phyloP scores from a whole-genome alignment of 2,329 filamentous ascomycete species.

The Penicillium oxalicum region DNA sequence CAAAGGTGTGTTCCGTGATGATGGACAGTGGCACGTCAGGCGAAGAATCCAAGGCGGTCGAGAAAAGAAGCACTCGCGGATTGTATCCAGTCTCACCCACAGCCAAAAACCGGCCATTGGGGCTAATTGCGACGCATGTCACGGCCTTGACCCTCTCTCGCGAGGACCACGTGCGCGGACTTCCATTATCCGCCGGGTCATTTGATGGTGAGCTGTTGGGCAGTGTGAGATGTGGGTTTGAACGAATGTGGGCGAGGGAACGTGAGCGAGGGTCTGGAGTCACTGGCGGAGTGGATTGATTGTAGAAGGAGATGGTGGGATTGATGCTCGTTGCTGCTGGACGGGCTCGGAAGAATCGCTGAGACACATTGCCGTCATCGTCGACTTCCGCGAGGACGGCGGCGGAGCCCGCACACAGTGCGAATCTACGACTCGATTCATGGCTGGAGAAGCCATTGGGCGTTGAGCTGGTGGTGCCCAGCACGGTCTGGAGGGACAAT shows the following conservation, averaged over 20 bases:
- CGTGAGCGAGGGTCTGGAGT: conserved; percentile 53
- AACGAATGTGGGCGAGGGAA: conserved; percentile 51
- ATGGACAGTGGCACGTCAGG: conserved; percentile 77
- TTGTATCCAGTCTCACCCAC: conserved; percentile 95
- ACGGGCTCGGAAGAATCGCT: conserved; percentile 86
- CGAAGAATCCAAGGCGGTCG: conserved; percentile 65
- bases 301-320: conserved; percentile 48
- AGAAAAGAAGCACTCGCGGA: conserved; percentile 85
- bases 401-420: conserved; percentile 86
- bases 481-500: conserved; percentile 73
- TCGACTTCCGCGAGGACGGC: conserved; percentile 83
- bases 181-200: conserved; percentile 54
- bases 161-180: conserved; percentile 73
- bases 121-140: conserved; percentile 81
- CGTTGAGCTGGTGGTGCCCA: conserved; percentile 81
- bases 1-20: conserved; percentile 83
- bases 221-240: conserved; percentile 40
- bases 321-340: conserved; percentile 65
- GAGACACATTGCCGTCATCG: conserved; percentile 56
- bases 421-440: conserved; percentile 64
- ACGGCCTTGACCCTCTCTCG: conserved; percentile 91
- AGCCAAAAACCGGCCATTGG: conserved; percentile 79
- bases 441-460: conserved; percentile 83
- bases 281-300: conserved; percentile 50
- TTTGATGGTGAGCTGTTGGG: conserved; percentile 43